Conservation (phyloP, 345 rosid genomes). For the Boechera divaricarpa region DNA sequence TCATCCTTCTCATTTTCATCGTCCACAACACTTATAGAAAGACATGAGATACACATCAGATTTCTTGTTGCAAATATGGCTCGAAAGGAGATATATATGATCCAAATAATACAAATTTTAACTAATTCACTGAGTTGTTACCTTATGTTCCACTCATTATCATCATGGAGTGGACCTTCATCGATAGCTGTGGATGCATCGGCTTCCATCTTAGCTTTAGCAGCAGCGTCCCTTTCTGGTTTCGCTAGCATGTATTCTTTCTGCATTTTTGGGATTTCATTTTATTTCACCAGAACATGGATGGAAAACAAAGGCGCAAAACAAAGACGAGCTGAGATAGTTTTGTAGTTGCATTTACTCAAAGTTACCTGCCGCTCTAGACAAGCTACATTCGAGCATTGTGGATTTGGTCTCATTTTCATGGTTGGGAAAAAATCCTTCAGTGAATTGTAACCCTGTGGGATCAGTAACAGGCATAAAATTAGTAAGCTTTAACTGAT, state of each 20-base stretch:
- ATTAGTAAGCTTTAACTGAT: neutral
- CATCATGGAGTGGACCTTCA: slow-evolving; percentile 74
- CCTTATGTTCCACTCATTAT: slow-evolving; percentile 98
- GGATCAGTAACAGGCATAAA: slow-evolving; percentile 26
- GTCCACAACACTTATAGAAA: slow-evolving; percentile 56
- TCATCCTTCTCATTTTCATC: slow-evolving; percentile 59
- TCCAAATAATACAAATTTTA: neutral
- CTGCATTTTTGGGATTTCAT: slow-evolving; percentile 49
- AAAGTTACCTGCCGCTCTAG: slow-evolving; percentile 82
- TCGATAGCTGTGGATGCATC: slow-evolving; percentile 50
- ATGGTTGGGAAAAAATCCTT: slow-evolving; percentile 95
- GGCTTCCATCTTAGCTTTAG: slow-evolving; percentile 87
- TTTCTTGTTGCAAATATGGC: neutral
- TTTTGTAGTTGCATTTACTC: neutral
- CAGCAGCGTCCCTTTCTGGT: slow-evolving; percentile 90
- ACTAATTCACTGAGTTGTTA: slow-evolving; percentile 36
- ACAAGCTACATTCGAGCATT: slow-evolving; percentile 89
- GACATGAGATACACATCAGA: slow-evolving; percentile 25
- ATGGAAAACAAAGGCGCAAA: slow-evolving; percentile 5
- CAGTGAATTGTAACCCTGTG: slow-evolving; percentile 94
- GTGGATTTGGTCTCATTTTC: slow-evolving; percentile 97
- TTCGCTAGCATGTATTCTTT: slow-evolving; percentile 73
- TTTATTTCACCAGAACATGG: slow-evolving; percentile 23
- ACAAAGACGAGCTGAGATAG: slow-evolving; percentile 18
- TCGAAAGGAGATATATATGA: neutral